Evolutionary conservation across 2,329 filamentous ascomycete genomes (phyloP).

Genomic region (Fusarium cicatricum): DNA sequence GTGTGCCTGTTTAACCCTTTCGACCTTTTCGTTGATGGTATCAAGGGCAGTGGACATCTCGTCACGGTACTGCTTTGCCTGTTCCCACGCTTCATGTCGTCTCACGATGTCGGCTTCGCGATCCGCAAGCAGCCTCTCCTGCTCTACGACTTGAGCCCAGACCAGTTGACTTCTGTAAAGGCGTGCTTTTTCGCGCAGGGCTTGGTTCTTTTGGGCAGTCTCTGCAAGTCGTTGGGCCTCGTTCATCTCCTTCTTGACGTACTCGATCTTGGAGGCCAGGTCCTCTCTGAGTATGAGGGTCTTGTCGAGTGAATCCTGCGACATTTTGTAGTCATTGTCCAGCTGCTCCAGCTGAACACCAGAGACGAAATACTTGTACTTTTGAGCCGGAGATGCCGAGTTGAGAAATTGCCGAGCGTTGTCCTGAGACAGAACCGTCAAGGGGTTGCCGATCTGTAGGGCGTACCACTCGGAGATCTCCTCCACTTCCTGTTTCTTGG

Average conservation of each 20-base stretch:
- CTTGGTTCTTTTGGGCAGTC: slow-evolving; percentile 70
- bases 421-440: slow-evolving; percentile 95
- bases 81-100: slow-evolving; percentile 39
- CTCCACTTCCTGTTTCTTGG: slow-evolving; percentile 85
- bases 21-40: slow-evolving; percentile 55
- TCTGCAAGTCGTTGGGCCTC: slow-evolving; percentile 71
- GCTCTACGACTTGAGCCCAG: slow-evolving; percentile 87
- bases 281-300: slow-evolving; percentile 54
- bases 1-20: slow-evolving; percentile 49
- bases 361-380: slow-evolving; percentile 96
- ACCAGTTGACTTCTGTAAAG: slow-evolving; percentile 72
- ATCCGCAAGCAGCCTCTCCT: slow-evolving; percentile 65
- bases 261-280: slow-evolving; percentile 45
- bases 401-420: slow-evolving; percentile 94
- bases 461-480: slow-evolving; percentile 94
- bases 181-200: slow-evolving; percentile 67
- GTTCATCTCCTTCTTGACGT: slow-evolving; percentile 56
- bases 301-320: slow-evolving; percentile 80
- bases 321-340: slow-evolving; percentile 87
- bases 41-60: slow-evolving; percentile 60
- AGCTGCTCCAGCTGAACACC: slow-evolving; percentile 93
- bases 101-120: slow-evolving; percentile 42
- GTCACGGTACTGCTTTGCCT: slow-evolving; percentile 42
- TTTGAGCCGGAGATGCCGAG: slow-evolving; percentile 79
- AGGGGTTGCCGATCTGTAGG: slow-evolving; percentile 93